phyloP scores from a whole-genome alignment of 768 basidiomycete species.

The Auricularia sp. region DNA sequence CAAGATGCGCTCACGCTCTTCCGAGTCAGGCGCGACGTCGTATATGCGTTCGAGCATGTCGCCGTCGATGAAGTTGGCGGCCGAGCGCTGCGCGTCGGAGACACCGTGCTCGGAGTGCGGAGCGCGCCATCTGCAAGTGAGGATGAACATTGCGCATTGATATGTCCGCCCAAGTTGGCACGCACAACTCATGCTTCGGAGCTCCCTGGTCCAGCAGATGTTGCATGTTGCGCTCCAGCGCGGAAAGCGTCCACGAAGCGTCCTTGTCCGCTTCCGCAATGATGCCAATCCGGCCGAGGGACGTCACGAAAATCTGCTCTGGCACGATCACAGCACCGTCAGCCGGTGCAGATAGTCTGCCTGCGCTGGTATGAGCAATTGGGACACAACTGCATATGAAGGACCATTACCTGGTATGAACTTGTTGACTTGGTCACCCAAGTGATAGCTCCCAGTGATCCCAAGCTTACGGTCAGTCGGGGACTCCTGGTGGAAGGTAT shows the following conservation, averaged over 20 bases:
- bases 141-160: neutral
- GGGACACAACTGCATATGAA: neutral
- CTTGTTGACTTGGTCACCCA: constrained; percentile 71
- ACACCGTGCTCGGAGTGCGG: constrained; percentile 49
- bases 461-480: constrained; percentile 43
- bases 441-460: constrained; percentile 57
- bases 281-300: constrained; percentile 69
- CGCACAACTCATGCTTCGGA: constrained; percentile 52
- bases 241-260: constrained; percentile 50
- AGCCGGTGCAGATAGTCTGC: constrained; percentile 40
- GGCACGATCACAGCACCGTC: constrained; percentile 36
- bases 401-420: constrained; percentile 49
- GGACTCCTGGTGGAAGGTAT: constrained; percentile 45
- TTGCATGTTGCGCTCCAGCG: constrained; percentile 67
- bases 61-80: constrained; percentile 80
- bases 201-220: constrained; percentile 43
- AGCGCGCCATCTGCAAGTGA: constrained; percentile 48
- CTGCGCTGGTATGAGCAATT: constrained; percentile 24
- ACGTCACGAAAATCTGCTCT: constrained; percentile 64
- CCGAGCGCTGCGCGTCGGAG: constrained; percentile 45
- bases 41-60: constrained; percentile 71
- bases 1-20: constrained; percentile 42
- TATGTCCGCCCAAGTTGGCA: neutral
- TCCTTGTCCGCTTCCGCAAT: constrained; percentile 50
- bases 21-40: constrained; percentile 27